phyloP scores from a whole-genome alignment of 768 basidiomycete species.

The Paxillus involutus region DNA sequence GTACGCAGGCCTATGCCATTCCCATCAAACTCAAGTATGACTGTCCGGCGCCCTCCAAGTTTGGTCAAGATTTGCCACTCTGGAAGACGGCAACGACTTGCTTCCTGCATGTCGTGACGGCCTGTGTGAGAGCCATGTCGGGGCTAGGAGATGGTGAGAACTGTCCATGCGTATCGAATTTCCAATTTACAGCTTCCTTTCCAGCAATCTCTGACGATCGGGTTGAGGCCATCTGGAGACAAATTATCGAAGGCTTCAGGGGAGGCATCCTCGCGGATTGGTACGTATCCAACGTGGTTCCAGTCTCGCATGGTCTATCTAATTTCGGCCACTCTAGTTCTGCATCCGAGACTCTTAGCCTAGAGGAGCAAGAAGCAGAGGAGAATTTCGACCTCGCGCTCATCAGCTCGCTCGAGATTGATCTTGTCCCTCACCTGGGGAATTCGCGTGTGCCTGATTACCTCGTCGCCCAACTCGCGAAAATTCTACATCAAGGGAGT shows the following conservation, averaged over 20 bases:
- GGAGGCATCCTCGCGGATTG: constrained; percentile 86
- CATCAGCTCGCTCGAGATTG: constrained; percentile 75
- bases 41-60: constrained; percentile 86
- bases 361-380: constrained; percentile 70
- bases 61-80: constrained; percentile 81
- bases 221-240: constrained; percentile 83
- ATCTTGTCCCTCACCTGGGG: constrained; percentile 78
- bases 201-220: constrained; percentile 60
- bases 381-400: constrained; percentile 85
- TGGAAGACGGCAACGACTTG: constrained; percentile 94
- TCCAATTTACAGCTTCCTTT: not conserved
- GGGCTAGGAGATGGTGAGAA: constrained; percentile 48
- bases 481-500: constrained; percentile 73
- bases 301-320: not conserved
- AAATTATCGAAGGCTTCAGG: constrained; percentile 76
- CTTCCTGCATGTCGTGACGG: constrained; percentile 74
- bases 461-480: constrained; percentile 65
- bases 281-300: constrained; percentile 40
- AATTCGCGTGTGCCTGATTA: constrained; percentile 67
- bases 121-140: constrained; percentile 55
- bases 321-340: constrained; percentile 41
- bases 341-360: constrained; percentile 50
- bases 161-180: not conserved
- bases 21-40: constrained; percentile 95
- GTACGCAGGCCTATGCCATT: constrained; percentile 73